These are phyloP conservation scores for Dendrobium nobile DNA, from an alignment of 106 monocot genomes.

Conservation along the genomic window DNA sequence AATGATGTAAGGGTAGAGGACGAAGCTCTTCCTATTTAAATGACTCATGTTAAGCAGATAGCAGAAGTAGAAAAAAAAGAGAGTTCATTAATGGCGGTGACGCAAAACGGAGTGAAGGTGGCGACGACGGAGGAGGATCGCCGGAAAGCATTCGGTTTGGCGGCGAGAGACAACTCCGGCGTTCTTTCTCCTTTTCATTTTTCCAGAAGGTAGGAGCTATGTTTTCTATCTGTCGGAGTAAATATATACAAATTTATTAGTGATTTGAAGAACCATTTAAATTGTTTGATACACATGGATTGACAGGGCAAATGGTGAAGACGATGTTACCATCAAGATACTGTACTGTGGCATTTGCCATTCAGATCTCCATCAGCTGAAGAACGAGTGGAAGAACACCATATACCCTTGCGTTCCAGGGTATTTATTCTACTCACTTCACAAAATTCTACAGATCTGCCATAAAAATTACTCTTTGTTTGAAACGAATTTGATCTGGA, in stretches of 20 bases:
- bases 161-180: conserved; percentile 9
- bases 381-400: conserved; percentile 38
- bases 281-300: neutral
- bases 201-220: neutral
- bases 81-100: neutral
- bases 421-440: conserved; percentile 7
- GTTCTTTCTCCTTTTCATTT: conserved; percentile 5
- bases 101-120: neutral
- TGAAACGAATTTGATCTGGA: no score
- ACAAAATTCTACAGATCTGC: no score
- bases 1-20: no score
- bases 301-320: conserved; percentile 33
- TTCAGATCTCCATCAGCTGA: conserved; percentile 35
- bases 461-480: no score
- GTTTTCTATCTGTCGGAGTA: no score
- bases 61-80: no score
- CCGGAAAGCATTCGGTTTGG: conserved; percentile 8
- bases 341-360: conserved; percentile 58
- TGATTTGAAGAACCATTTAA: neutral
- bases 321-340: conserved; percentile 40
- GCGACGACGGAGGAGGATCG: neutral
- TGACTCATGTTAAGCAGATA: no score
- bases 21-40: no score
- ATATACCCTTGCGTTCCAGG: conserved; percentile 40
- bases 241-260: neutral